phyloP scores from a whole-genome alignment of 1,139 yeast species.

The Petasospora rhodanensis region DNA sequence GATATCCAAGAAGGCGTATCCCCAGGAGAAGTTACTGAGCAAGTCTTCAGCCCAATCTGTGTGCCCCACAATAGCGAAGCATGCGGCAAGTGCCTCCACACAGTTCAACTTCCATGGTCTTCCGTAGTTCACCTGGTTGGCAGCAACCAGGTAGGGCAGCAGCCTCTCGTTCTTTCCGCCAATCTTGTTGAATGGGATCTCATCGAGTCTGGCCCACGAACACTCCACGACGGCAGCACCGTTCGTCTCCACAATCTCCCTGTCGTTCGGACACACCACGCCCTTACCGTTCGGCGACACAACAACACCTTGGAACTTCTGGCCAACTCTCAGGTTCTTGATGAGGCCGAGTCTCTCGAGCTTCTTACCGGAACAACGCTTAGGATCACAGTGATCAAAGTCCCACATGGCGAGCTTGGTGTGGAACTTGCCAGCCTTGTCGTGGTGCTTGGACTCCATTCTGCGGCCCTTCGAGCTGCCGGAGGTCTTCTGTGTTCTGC shows the following conservation, averaged over 20 bases:
- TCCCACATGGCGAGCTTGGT: conserved; percentile 88
- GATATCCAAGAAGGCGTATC: conserved; percentile 75
- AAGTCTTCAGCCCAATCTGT: conserved; percentile 82
- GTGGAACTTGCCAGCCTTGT: conserved; percentile 51
- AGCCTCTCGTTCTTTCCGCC: conserved; percentile 89
- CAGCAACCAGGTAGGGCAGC: conserved; percentile 89
- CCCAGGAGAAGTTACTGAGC: conserved; percentile 87
- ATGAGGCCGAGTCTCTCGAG: conserved; percentile 85
- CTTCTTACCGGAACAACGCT: conserved; percentile 94
- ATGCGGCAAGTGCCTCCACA: conserved; percentile 96
- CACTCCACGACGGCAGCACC: conserved; percentile 99
- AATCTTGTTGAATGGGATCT: conserved; percentile 86
- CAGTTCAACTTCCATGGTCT: conserved; percentile 95
- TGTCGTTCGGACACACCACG: conserved; percentile 88
- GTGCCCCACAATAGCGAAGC: conserved; percentile 92
- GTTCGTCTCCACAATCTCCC: conserved; percentile 63
- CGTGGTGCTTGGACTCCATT: conserved; percentile 30
- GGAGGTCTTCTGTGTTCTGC: conserved; percentile 37
- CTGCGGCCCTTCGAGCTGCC: conserved; percentile 40
- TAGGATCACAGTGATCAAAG: conserved; percentile 98
- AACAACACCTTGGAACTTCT: conserved; percentile 84
- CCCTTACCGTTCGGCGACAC: conserved; percentile 91
- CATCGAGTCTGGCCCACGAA: conserved; percentile 96
- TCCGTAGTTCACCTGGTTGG: conserved; percentile 96
- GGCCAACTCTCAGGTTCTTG: conserved; percentile 76